Conservation (phyloP, 2,329 filamentous ascomycete genomes). For the Colletotrichum magnum region DNA sequence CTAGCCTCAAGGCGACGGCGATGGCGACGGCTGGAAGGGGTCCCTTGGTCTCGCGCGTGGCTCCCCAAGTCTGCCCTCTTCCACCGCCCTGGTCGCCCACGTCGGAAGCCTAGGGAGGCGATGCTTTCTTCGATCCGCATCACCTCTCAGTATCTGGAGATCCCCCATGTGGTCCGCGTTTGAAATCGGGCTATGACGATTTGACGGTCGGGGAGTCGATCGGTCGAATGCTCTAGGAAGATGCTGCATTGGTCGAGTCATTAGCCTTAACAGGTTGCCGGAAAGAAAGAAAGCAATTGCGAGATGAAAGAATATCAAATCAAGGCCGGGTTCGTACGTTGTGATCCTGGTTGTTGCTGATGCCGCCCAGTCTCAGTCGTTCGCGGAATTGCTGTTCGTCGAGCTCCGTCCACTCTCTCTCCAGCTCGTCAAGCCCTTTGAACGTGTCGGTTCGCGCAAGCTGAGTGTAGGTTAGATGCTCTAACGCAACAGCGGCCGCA, state of each 20-base stretch:
- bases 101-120: constrained; percentile 45
- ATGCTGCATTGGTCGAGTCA: constrained; percentile 46
- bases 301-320: background rate
- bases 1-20: background rate
- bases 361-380: constrained; percentile 41
- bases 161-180: constrained; percentile 3
- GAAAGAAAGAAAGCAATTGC: background rate
- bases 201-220: constrained; percentile 25
- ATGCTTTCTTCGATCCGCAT: constrained; percentile 43
- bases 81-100: constrained; percentile 50
- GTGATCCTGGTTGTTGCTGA: constrained; percentile 45
- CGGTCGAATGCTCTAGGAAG: constrained; percentile 48
- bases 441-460: constrained; percentile 46
- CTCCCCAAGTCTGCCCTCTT: constrained; percentile 32
- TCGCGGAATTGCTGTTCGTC: constrained; percentile 45
- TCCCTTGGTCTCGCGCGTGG: constrained; percentile 2
- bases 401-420: constrained; percentile 46
- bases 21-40: constrained; percentile 21
- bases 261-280: constrained; percentile 23
- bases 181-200: constrained; percentile 6
- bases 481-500: constrained; percentile 47
- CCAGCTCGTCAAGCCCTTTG: constrained; percentile 46
- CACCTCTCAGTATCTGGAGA: constrained; percentile 51
- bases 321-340: constrained; percentile 48
- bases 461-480: constrained; percentile 45